A percentile compares a stretch with the other conserved stretches of the same genome.
phyloP scores from a whole-genome alignment of 73 alveolate genomes.

The Paramecium sexaurelia region DNA sequence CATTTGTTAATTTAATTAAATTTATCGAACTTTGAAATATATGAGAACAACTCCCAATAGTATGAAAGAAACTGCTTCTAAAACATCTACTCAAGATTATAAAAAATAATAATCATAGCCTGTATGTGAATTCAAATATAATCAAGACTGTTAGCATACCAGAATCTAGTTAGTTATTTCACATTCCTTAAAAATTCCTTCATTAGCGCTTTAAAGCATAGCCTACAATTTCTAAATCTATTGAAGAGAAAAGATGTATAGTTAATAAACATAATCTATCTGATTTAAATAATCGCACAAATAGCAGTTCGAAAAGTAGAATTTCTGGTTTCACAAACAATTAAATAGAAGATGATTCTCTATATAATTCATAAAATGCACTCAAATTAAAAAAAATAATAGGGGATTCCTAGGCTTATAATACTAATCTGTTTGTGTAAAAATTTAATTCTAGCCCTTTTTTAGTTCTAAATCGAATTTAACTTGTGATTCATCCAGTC shows the following conservation, averaged over 20 bases:
- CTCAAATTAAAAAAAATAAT: constrained; percentile 31
- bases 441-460: background rate
- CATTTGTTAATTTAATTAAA: constrained; percentile 8
- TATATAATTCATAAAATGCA: constrained; percentile 21
- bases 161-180: constrained; percentile 20
- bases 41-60: constrained; percentile 60
- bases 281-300: constrained; percentile 29
- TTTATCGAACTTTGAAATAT: background rate
- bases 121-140: background rate
- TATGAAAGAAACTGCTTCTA: constrained; percentile 29
- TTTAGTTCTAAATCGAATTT: constrained; percentile 1
- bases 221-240: constrained; percentile 41
- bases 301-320: constrained; percentile 52
- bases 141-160: constrained; percentile 25
- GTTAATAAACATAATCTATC: constrained; percentile 5
- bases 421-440: background rate
- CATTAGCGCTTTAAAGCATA: background rate
- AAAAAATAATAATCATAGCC: constrained; percentile 42
- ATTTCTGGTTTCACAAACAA: background rate
- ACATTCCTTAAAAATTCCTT: background rate
- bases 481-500: constrained; percentile 55
- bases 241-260: constrained; percentile 32
- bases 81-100: background rate
- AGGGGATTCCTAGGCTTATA: constrained; percentile 3
- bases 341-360: constrained; percentile 42